Evolutionary conservation across 2,329 filamentous ascomycete genomes (phyloP).

Genomic region (Cordyceps fumosorosea): DNA sequence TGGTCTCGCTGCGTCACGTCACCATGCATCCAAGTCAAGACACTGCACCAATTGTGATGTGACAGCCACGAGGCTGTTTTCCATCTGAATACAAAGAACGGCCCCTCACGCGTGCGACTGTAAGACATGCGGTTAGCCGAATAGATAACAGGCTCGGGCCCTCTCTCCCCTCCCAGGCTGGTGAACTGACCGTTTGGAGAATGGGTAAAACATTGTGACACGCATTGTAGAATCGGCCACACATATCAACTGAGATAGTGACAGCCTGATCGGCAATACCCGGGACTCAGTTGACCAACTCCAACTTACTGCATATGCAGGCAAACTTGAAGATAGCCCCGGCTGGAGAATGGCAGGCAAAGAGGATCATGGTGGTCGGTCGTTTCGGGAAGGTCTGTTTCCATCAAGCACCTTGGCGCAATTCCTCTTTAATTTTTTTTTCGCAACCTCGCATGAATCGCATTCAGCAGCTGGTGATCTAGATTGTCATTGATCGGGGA

Average conservation of each 20-base stretch:
- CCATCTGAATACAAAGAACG: neutral
- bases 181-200: no score
- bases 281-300: neutral
- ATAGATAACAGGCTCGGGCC: neutral
- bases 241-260: neutral
- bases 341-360: constrained; percentile 6
- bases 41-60: no score
- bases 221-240: neutral
- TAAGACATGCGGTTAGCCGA: neutral
- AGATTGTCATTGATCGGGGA: no score
- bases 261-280: neutral
- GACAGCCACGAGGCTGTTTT: neutral
- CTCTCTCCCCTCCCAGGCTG: neutral
- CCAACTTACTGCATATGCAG: neutral
- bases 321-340: neutral
- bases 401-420: no score
- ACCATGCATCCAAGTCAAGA: neutral
- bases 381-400: neutral
- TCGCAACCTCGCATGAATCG: neutral
- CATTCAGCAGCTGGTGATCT: neutral
- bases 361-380: neutral
- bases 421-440: neutral
- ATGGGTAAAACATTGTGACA: neutral
- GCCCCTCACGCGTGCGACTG: neutral
- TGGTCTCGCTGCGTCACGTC: neutral